A percentile compares a stretch with the other conserved stretches of the same genome.
Evolutionary conservation across 1,284 basidiomycete genomes (phyloP).

Genomic region (Sporisorium sorghi): DNA sequence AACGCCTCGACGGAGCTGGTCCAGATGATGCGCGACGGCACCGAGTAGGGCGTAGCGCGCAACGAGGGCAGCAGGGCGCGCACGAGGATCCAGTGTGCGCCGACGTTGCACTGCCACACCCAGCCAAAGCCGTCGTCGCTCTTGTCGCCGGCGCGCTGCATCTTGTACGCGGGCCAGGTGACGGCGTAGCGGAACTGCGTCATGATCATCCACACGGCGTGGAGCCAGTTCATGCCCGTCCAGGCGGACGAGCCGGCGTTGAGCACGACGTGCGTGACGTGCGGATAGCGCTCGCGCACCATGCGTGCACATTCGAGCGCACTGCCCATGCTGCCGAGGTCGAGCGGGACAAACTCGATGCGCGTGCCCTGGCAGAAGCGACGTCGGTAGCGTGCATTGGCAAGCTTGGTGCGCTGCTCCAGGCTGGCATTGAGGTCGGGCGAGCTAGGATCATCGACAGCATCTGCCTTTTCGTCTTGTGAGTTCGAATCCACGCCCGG

Average conservation of each 20-base stretch:
- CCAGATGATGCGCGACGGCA: conserved; percentile 67
- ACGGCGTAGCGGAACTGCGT: conserved; percentile 65
- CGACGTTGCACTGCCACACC: conserved; percentile 69
- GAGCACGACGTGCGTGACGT: conserved; percentile 68
- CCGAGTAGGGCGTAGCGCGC: conserved; percentile 59
- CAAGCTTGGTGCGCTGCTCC: conserved; percentile 50
- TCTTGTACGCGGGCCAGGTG: conserved; percentile 67
- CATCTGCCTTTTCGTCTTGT: conserved; percentile 15
- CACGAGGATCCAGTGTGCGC: conserved; percentile 67
- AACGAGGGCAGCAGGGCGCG: conserved; percentile 58
- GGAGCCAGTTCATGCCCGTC: conserved; percentile 65
- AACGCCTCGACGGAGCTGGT: conserved; percentile 68
- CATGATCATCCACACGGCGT: conserved; percentile 60
- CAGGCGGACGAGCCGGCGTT: conserved; percentile 68
- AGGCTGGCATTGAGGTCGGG: conserved; percentile 43
- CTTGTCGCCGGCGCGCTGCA: conserved; percentile 65
- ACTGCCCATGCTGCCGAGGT: conserved; percentile 66
- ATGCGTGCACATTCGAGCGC: conserved; percentile 62
- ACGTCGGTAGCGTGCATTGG: conserved; percentile 59
- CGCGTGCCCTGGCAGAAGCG: conserved; percentile 61
- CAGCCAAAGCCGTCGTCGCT: conserved; percentile 67
- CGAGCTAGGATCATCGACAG: conserved; percentile 3
- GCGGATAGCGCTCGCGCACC: conserved; percentile 57
- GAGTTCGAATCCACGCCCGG: conserved; percentile 8
- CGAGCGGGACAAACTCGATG: conserved; percentile 67